Evolutionary conservation across 495 filamentous ascomycete species (phyloP), one percentile per base, ranked within the genome.

Genomic region (Penicillium crystallinum): DNA sequence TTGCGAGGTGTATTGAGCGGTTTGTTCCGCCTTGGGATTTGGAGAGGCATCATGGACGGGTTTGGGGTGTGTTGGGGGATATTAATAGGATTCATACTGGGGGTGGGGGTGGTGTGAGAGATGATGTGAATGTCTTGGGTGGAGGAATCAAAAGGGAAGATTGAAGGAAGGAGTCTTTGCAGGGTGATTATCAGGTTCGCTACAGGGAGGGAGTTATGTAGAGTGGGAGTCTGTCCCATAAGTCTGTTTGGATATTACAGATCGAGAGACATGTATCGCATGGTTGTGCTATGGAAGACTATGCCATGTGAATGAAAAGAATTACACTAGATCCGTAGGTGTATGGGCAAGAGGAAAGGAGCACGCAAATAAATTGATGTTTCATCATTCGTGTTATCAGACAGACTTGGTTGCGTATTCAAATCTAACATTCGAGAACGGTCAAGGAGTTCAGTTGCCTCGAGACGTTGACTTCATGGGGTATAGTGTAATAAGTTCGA

Each of bases 401-500:
- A n/a, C n/a, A 27, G 7, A 27, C 7, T 43, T 29, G 17, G 6
- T 18, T 17, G 8, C 17, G n/a, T 8, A 23, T 4, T 4, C 17
- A 15, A 3, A 33, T 45, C 14, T 30, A 12, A 36, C 2, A 29
- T 25, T 41, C 12, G 39, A 25, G 10, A 46, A 37, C 0, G n/a
- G 9, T 36, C n/a, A 4, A 29, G 12, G 11, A 5, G 7, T 37
- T 37, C n/a, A 22, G 10, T 12, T 17, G 3, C 27, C 33, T 15
- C 9, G n/a, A 27, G 4, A 30, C 22, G n/a, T 41, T 25, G 35
- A 31, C 31, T 41, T 40, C 23, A 31, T 40, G 11, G 48, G 48
- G 48, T 50, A 50, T 50, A 25, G 19, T 25, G 48, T 42, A 41
- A 11, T 29, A 50, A 34, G 42, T 19, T 41, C 38, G 48, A 29